Evolutionary conservation across 2,329 filamentous ascomycete genomes (phyloP).

Genomic region (Penicillium rolfsii): DNA sequence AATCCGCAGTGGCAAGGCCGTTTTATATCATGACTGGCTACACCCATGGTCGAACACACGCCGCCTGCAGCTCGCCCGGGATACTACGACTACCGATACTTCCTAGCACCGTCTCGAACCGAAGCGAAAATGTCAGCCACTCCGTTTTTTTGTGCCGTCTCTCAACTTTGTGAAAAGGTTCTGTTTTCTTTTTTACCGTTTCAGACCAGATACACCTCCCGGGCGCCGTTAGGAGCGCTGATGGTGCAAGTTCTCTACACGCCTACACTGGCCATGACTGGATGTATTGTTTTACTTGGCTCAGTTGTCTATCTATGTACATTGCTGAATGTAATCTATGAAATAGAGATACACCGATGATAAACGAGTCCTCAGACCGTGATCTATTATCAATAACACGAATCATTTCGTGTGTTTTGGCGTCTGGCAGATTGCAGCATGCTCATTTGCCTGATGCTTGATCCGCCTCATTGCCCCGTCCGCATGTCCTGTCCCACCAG

Average conservation of each 20-base stretch:
- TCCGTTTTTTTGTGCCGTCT: not conserved
- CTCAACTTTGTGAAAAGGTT: not conserved
- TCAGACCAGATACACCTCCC: not conserved
- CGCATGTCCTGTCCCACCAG: not conserved
- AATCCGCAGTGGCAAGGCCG: constrained; percentile 17
- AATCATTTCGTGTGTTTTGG: not conserved
- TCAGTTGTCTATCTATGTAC: not conserved
- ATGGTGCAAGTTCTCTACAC: not conserved
- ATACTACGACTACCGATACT: not conserved
- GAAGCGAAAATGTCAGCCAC: constrained; percentile 13
- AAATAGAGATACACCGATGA: constrained; percentile 1
- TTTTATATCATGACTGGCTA: constrained; percentile 15
- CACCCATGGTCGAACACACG: not conserved
- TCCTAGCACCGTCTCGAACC: not conserved
- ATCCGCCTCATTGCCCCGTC: not conserved
- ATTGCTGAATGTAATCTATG: not conserved
- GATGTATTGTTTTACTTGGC: not conserved
- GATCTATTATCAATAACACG: no score
- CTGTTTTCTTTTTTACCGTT: no score
- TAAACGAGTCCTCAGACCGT: not conserved
- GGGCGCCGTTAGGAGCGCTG: not conserved
- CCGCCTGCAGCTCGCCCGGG: not conserved
- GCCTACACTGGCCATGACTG: not conserved
- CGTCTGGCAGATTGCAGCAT: not conserved
- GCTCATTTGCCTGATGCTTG: not conserved